Base-by-base conservation (phyloP, 2,329 filamentous ascomycete genomes). In the Scedosporium dehoogii region DNA sequence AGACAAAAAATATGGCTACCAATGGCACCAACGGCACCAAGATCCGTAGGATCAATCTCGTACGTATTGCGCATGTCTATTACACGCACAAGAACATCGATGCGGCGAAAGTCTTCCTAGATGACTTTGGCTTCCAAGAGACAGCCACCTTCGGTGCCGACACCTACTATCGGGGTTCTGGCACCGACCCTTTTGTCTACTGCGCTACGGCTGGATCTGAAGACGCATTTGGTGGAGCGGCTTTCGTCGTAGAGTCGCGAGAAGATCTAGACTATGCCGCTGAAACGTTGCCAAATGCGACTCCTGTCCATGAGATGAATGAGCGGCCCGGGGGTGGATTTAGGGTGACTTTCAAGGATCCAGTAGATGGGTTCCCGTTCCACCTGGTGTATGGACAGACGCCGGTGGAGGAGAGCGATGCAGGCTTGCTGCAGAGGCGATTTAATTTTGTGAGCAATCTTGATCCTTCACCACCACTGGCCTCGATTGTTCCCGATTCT, bases 91-190 rank as follows among this genome's bases (percentile, higher is more conserved):
- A 67, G 1, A 65, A 71, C 60, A 59, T 73, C 7, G 67, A 68
- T 1, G 63, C 66, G 7, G 69, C 70, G 53, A 9, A 55, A 25
- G 51, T 63, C 25, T 73, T 73, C 60, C 65, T 67, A 25, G 56
- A 63, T 14, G 69, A 72, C 59, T 73, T 71, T 60, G 71, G 70
- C 4, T 69, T 72, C 44, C 59, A 60, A 18, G 48, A 51, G 33
- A 16, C 29, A 44, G 66, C 67, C 7, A 29, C 29, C n/a, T 29
- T 25, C 18, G 58, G 58, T 1, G 69, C 74, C 55, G 71, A 66
- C 23, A 74, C 79, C 51, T 83, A 77, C 71, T 81, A 75, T 66
- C 75, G 77, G 29, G 81, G 81, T 1, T 82, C 81, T 64, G 79
- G 81, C 14, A 70, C 68, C 1, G 80, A 83, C 63, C 76, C 76